These are phyloP conservation scores for Kodamaea hsintzibuensis DNA, from an alignment of 805 yeast species.

Conservation along the genomic window DNA sequence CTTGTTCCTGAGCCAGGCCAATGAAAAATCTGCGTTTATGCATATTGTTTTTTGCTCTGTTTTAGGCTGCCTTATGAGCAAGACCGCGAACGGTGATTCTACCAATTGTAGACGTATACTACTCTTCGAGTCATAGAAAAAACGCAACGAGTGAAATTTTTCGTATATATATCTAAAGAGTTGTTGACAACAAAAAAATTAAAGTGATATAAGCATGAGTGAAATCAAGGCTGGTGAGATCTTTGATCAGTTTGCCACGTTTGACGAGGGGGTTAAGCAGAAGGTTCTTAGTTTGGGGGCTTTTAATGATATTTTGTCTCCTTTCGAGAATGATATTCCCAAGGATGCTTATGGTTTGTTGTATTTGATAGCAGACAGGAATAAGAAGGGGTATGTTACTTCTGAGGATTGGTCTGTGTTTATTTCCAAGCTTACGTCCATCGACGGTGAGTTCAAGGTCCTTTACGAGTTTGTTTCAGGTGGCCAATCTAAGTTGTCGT, in stretches of 20 bases:
- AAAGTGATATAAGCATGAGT: slow-evolving; percentile 12
- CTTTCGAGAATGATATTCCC: slow-evolving; percentile 42
- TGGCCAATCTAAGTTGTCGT: slow-evolving; percentile 21
- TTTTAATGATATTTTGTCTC: slow-evolving; percentile 40
- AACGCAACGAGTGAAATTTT: slow-evolving; percentile 3
- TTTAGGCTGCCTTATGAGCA: neutral
- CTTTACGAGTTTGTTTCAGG: slow-evolving; percentile 50
- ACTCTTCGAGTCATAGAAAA: slow-evolving; percentile 1
- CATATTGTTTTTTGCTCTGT: neutral
- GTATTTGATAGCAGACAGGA: slow-evolving; percentile 77
- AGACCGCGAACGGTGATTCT: slow-evolving; percentile 7
- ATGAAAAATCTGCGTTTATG: slow-evolving; percentile 1
- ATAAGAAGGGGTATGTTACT: slow-evolving; percentile 64
- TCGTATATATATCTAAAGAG: neutral
- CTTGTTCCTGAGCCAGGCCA: neutral
- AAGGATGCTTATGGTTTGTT: slow-evolving; percentile 50
- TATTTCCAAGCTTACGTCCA: slow-evolving; percentile 49
- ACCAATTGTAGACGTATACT: neutral
- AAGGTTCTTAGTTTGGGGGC: slow-evolving; percentile 34
- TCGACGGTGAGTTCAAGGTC: slow-evolving; percentile 47
- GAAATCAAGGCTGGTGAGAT: slow-evolving; percentile 23
- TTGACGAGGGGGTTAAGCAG: slow-evolving; percentile 18
- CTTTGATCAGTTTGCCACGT: slow-evolving; percentile 39
- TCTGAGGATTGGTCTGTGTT: slow-evolving; percentile 75
- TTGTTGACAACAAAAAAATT: slow-evolving; percentile 1